Conservation (phyloP, 202 grass and related monocot species). For the Zoysia matrella region DNA sequence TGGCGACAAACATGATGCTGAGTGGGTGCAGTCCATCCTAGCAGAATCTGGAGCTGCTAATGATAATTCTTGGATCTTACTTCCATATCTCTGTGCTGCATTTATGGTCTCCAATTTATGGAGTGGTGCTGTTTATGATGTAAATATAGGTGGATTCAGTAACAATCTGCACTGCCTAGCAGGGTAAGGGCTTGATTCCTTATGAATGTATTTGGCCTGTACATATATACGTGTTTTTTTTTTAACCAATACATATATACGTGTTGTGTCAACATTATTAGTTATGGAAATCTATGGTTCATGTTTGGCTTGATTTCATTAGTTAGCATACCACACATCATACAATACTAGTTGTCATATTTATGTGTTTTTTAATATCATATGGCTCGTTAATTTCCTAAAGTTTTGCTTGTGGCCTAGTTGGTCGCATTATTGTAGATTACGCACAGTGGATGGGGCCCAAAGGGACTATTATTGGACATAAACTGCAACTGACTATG, state of each 20-base stretch:
- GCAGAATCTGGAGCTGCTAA: constrained; percentile 64
- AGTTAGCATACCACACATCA: neutral
- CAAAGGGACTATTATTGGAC: neutral
- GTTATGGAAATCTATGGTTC: constrained; percentile 9
- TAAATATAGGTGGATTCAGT: constrained; percentile 81
- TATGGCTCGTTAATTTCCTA: constrained; percentile 4
- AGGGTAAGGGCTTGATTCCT: constrained; percentile 62
- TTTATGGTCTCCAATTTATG: constrained; percentile 93
- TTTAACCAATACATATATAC: no score
- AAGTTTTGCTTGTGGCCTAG: constrained; percentile 14
- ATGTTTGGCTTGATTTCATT: neutral
- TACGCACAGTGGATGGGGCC: neutral
- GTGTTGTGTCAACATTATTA: constrained; percentile 18
- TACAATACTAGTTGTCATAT: neutral
- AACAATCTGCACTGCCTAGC: constrained; percentile 93
- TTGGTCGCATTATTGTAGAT: neutral
- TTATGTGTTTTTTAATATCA: neutral
- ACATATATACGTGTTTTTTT: constrained; percentile 8
- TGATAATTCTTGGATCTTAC: constrained; percentile 93
- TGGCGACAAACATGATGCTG: constrained; percentile 83
- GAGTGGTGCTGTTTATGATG: constrained; percentile 77
- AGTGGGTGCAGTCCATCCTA: constrained; percentile 90
- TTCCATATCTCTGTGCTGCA: constrained; percentile 93
- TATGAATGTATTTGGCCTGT: neutral
- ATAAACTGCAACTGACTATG: constrained; percentile 16